These are phyloP conservation scores for Solanum bulbocastanum DNA, from an alignment of 257 asterid genomes.

Conservation along the genomic window DNA sequence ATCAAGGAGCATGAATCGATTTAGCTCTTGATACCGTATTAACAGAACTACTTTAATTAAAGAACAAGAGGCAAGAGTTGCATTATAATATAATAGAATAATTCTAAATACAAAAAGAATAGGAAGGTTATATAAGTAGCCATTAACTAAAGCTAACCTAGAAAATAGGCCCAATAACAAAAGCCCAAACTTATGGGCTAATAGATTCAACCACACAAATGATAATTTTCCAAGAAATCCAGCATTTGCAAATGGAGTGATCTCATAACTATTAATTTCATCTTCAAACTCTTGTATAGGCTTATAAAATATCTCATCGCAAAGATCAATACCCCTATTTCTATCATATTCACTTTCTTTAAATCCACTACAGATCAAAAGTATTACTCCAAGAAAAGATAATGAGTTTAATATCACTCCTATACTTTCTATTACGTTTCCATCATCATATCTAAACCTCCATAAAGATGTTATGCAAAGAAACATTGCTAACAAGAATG, in stretches of 20 bases:
- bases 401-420: background rate
- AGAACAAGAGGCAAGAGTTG: no score
- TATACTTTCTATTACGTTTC: background rate
- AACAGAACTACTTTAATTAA: no score
- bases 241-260: constrained; percentile 4
- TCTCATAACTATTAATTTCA: background rate
- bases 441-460: background rate
- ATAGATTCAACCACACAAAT: constrained; percentile 15
- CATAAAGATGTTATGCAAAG: background rate
- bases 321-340: no score
- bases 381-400: background rate
- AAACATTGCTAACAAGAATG: background rate
- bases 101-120: no score
- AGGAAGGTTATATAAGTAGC: no score
- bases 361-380: background rate
- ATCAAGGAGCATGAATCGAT: no score
- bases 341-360: background rate
- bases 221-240: background rate
- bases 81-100: no score
- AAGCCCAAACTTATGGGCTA: no score
- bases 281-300: background rate
- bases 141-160: no score
- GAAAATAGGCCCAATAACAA: no score
- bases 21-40: no score
- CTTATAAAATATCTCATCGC: background rate